Evolutionary conservation across 305 asterid species (phyloP).

Genomic region (Withania somnifera): DNA sequence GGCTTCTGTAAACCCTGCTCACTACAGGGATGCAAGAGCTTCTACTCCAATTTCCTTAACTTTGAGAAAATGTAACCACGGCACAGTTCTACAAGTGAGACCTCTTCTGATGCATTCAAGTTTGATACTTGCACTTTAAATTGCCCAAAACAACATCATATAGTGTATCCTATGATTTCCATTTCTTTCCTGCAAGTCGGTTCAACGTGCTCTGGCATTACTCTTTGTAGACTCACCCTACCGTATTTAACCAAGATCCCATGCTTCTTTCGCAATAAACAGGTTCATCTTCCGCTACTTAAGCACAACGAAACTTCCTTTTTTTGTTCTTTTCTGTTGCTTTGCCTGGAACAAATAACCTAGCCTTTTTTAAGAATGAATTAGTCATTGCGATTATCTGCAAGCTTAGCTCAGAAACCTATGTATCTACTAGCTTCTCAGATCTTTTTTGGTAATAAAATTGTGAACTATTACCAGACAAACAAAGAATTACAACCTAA

Average conservation of each 20-base stretch:
- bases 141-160: conserved; percentile 6
- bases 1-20: conserved; percentile 19
- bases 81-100: conserved; percentile 33
- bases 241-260: neutral
- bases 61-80: conserved; percentile 24
- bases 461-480: too few relatives aligned
- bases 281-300: neutral
- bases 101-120: conserved; percentile 11
- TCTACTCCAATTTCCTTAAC: conserved; percentile 25
- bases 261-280: neutral
- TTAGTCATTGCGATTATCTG: neutral
- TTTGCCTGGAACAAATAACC: neutral
- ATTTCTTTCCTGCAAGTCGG: neutral
- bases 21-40: conserved; percentile 19
- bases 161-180: neutral
- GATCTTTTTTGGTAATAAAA: too few relatives aligned
- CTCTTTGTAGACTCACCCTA: neutral
- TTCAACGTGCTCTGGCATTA: neutral
- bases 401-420: neutral
- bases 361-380: neutral
- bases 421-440: neutral
- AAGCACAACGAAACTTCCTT: neutral
- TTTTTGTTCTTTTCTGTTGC: neutral
- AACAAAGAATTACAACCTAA: too few relatives aligned
- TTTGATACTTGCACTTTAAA: conserved; percentile 27